phyloP scores from a whole-genome alignment of 805 yeast genomes.

The Yarrowia sp. region DNA sequence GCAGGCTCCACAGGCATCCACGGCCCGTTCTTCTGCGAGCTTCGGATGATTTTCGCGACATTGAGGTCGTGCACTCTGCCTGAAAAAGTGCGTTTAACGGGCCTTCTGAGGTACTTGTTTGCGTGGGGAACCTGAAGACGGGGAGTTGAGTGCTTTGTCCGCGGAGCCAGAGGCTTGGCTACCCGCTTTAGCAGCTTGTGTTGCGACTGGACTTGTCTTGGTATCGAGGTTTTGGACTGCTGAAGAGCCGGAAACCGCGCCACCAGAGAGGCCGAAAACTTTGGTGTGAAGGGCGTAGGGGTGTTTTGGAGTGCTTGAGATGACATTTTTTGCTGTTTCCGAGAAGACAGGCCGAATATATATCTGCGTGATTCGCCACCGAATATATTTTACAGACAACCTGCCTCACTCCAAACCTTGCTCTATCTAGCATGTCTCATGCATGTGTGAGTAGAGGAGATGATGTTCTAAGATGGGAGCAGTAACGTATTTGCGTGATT shows the following conservation, averaged over 20 bases:
- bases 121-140: not conserved
- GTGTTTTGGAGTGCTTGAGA: no score
- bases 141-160: no score
- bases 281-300: not conserved
- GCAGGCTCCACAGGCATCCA: no score
- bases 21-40: not conserved
- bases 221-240: not conserved
- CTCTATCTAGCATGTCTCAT: not conserved
- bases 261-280: constrained; percentile 1
- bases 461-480: no score
- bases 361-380: not conserved
- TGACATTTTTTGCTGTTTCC: no score
- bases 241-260: constrained; percentile 7
- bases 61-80: not conserved
- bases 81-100: not conserved
- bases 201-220: not conserved
- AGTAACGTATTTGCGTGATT: no score
- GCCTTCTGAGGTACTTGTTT: not conserved
- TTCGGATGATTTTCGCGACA: not conserved
- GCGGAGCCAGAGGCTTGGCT: not conserved
- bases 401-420: not conserved
- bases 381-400: not conserved
- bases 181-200: not conserved
- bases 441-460: not conserved
- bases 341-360: no score